Conservation (phyloP, 805 yeast genomes). For the Metschnikowia hibisci region DNA sequence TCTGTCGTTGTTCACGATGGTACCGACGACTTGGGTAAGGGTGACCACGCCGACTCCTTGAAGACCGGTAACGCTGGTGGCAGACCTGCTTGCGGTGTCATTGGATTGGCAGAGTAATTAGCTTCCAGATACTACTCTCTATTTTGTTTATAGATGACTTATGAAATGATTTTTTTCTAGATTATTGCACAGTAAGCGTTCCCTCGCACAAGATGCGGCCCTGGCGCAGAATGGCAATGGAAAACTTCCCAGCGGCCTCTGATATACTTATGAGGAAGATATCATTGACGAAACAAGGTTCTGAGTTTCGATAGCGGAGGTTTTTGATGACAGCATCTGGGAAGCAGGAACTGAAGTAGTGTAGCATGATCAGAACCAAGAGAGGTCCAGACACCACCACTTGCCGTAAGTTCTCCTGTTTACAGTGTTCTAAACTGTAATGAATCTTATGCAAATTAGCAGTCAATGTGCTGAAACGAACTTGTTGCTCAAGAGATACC, state of each 20-base stretch:
- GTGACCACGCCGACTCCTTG: constrained; percentile 85
- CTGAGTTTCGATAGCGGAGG: constrained; percentile 47
- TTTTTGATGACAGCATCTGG: constrained; percentile 19
- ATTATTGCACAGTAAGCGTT: neutral
- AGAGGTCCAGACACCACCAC: constrained; percentile 81
- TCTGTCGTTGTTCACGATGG: constrained; percentile 94
- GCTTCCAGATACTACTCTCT: neutral
- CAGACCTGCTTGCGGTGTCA: constrained; percentile 98
- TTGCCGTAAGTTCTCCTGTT: constrained; percentile 55
- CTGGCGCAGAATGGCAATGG: constrained; percentile 2
- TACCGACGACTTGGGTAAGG: constrained; percentile 90
- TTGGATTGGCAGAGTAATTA: constrained; percentile 58
- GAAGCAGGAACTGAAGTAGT: constrained; percentile 35
- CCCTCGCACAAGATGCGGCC: constrained; percentile 12
- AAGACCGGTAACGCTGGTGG: constrained; percentile 98
- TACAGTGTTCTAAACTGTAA: constrained; percentile 56
- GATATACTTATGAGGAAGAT: constrained; percentile 8
- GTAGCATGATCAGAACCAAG: constrained; percentile 54
- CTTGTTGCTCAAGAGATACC: constrained; percentile 43
- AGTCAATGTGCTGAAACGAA: constrained; percentile 70
- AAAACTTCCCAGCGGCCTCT: neutral
- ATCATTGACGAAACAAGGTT: constrained; percentile 47
- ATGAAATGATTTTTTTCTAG: neutral
- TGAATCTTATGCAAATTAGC: constrained; percentile 86
- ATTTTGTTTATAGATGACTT: neutral